Evolutionary conservation across 2,329 filamentous ascomycete genomes (phyloP), one percentile per base, ranked within the genome.

Genomic region (Cladorrhinum sp.): DNA sequence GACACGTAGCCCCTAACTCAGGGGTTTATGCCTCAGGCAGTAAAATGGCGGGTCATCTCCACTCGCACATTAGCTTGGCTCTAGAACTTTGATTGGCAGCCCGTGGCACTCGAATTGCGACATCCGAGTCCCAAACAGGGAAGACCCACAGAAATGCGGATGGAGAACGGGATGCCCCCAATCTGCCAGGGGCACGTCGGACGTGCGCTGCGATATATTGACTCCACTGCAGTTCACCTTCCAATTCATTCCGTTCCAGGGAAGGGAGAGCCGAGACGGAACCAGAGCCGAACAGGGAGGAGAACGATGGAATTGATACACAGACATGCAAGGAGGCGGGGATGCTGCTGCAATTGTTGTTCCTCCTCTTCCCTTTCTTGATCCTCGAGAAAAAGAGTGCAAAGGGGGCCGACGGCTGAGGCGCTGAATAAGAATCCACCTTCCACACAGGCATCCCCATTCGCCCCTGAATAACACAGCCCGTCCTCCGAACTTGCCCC

Each of bases 11-110:
- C 51, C 20, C 54, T 45, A 56, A 64, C 64, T 36, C 32, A 41
- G 66, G 65, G 63, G 51, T 12, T n/a, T 27, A 2, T 58, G 68
- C 68, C 68, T 70, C 50, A 69, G 68, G 67, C 66, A 63, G 24
- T 3, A 55, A 29, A 36, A 22, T 20, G 24, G 52, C 52, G 36
- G 18, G 36, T 22, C 36, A 32, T 29, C 7, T 16, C 54, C 48
- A 27, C 38, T 13, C 20, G 18, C 3, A 32, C 38, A 56, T 18
- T 29, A 59, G 49, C 41, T 20, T 16, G 25, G 16, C n/a, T n/a
- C 25, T 29, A 29, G 25, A 29, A 27, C 18, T 32, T 25, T 68
- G 65, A 67, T 69, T 68, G 67, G 67, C 52, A 24, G 51, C 29
- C 20, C 23, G 58, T 55, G 60, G 50, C 57, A 52, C 20, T 51